Percentiles rank a stretch among this genome's conserved stretches.
Conservation (phyloP, 1,139 yeast species). For the Saccharomycopsis crataegensis region DNA sequence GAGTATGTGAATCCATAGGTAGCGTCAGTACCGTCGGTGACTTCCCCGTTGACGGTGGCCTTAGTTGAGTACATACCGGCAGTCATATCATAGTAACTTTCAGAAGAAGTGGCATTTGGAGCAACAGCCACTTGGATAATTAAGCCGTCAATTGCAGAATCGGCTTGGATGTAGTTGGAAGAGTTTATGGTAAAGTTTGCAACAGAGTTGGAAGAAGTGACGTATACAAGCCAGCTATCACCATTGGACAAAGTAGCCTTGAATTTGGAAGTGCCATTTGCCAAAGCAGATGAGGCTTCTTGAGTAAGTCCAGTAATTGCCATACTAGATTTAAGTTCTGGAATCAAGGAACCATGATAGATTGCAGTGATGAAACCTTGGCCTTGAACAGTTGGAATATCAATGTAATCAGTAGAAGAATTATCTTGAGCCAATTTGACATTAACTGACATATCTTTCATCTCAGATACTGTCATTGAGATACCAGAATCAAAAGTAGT, state of each 20-base stretch:
- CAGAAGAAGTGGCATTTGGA: slow-evolving; percentile 33
- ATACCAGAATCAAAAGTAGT: slow-evolving; percentile 35
- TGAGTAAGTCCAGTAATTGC: slow-evolving; percentile 42
- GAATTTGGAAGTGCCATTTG: slow-evolving; percentile 43
- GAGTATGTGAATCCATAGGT: slow-evolving; percentile 46
- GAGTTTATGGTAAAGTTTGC: slow-evolving; percentile 33
- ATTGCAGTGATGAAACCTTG: slow-evolving; percentile 72
- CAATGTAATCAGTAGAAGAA: slow-evolving; percentile 24
- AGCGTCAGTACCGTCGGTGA: slow-evolving; percentile 27
- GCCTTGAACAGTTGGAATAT: slow-evolving; percentile 52
- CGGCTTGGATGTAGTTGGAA: slow-evolving; percentile 36
- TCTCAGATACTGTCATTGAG: slow-evolving; percentile 39
- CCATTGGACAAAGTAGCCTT: slow-evolving; percentile 45
- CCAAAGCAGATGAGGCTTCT: slow-evolving; percentile 37
- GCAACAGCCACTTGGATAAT: slow-evolving; percentile 53
- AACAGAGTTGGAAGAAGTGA: slow-evolving; percentile 33
- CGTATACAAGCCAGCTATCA: slow-evolving; percentile 53
- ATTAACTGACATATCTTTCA: slow-evolving; percentile 49
- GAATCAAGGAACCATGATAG: slow-evolving; percentile 51
- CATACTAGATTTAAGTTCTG: slow-evolving; percentile 44
- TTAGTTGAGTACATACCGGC: slow-evolving; percentile 52
- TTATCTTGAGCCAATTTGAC: slow-evolving; percentile 36
- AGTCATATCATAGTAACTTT: slow-evolving; percentile 45
- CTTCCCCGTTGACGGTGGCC: slow-evolving; percentile 34
- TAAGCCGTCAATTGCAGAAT: slow-evolving; percentile 43